Conservation (phyloP, 176 grass and related monocot species). For the Oryza rufipogon region DNA sequence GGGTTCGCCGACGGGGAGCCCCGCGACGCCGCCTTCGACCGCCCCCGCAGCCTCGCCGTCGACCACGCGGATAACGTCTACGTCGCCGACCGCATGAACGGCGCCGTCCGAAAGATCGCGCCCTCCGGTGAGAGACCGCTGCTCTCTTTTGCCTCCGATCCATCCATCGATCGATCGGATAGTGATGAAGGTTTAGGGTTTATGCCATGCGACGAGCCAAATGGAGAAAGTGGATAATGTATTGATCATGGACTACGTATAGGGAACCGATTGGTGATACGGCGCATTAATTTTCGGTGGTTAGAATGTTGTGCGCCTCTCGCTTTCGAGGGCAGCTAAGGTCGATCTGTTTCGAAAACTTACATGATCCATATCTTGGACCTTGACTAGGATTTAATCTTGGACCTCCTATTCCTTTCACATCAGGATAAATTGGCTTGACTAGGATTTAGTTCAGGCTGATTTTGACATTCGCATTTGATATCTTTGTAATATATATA, state of each 20-base stretch:
- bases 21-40: slow-evolving; percentile 25
- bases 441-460: background rate
- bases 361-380: too few species aligned
- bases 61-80: slow-evolving; percentile 57
- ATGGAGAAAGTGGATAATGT: background rate
- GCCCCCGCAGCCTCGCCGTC: slow-evolving; percentile 48
- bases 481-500: too few species aligned
- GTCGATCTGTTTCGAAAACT: background rate
- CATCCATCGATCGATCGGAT: background rate
- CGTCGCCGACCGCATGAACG: slow-evolving; percentile 43
- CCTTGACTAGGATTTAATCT: background rate
- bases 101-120: slow-evolving; percentile 51
- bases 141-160: background rate
- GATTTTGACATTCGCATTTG: background rate
- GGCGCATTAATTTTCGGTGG: slow-evolving; percentile 6
- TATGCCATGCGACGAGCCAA: background rate
- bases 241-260: background rate
- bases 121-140: slow-evolving; percentile 34
- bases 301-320: slow-evolving; percentile 7
- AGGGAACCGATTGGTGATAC: background rate
- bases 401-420: background rate
- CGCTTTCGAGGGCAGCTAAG: background rate
- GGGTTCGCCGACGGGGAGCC: slow-evolving; percentile 37
- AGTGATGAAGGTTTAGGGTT: slow-evolving; percentile 10
- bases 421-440: background rate